Percentiles rank a stretch among this genome's conserved stretches.
Conservation (phyloP, 345 rosid species). For the Capsella bursapastoris region DNA sequence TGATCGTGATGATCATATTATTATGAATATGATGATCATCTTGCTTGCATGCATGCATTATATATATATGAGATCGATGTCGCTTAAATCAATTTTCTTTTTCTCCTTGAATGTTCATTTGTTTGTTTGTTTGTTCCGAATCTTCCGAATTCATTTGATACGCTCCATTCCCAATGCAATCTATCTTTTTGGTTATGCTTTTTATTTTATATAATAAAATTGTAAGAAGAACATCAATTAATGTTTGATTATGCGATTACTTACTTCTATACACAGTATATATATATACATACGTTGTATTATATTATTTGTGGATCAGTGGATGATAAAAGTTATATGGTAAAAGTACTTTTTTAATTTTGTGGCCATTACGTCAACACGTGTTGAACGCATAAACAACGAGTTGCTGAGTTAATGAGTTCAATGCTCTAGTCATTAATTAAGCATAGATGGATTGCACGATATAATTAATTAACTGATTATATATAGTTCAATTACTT, state of each 20-base stretch:
- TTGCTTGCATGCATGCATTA: conserved; percentile 23
- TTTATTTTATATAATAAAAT: conserved; percentile 7
- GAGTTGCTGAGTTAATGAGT: conserved; percentile 8
- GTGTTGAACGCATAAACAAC: conserved; percentile 10
- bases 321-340: not conserved
- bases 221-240: conserved; percentile 4
- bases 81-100: not conserved
- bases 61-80: not conserved
- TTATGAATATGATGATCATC: conserved; percentile 7
- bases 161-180: conserved; percentile 24
- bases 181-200: not conserved
- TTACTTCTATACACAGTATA: not conserved
- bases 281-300: too few relatives aligned
- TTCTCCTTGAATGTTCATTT: conserved; percentile 9
- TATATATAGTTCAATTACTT: not conserved
- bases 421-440: conserved; percentile 19
- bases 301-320: too few relatives aligned
- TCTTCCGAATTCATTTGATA: conserved; percentile 14
- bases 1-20: conserved; percentile 29
- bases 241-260: conserved; percentile 2
- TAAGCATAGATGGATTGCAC: conserved; percentile 13
- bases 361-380: not conserved
- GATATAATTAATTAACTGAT: not conserved
- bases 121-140: conserved; percentile 16
- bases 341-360: not conserved